phyloP scores from a whole-genome alignment of 2,329 filamentous ascomycete genomes.

The Blastomyces emzantsi region DNA sequence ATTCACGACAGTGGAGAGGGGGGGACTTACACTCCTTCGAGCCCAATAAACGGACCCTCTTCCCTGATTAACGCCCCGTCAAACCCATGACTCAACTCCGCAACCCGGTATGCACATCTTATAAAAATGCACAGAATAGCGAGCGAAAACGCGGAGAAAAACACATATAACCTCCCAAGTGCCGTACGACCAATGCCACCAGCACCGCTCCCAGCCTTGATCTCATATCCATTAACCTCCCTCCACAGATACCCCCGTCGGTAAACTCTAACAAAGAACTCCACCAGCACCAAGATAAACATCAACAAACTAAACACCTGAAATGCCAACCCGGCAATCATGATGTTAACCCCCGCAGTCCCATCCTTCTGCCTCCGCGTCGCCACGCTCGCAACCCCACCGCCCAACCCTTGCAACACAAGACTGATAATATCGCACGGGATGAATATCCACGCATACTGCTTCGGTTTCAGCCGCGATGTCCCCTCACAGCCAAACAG shows the following conservation, averaged over 20 bases:
- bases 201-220: neutral
- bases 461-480: slow-evolving; percentile 33
- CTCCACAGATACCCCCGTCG: neutral
- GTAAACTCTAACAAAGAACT: slow-evolving; percentile 22
- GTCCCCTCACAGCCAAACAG: slow-evolving; percentile 33
- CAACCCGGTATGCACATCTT: slow-evolving; percentile 56
- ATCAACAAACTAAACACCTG: slow-evolving; percentile 34
- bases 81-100: slow-evolving; percentile 58
- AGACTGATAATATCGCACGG: slow-evolving; percentile 36
- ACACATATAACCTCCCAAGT: slow-evolving; percentile 42
- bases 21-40: slow-evolving; percentile 41
- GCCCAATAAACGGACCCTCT: slow-evolving; percentile 48
- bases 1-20: neutral
- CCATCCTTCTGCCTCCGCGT: slow-evolving; percentile 14
- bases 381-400: slow-evolving; percentile 26
- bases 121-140: slow-evolving; percentile 57
- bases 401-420: slow-evolving; percentile 36
- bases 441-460: slow-evolving; percentile 34
- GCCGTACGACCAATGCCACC: slow-evolving; percentile 7
- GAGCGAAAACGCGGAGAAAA: slow-evolving; percentile 47
- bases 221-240: neutral
- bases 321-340: slow-evolving; percentile 34
- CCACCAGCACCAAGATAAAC: slow-evolving; percentile 25
- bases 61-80: slow-evolving; percentile 48
- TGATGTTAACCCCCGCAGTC: slow-evolving; percentile 31